Percentiles rank a stretch among this genome's conserved stretches.
These are phyloP conservation scores for Epicoccum sorghinum DNA, from an alignment of 2,329 filamentous ascomycete species.

Conservation along the genomic window DNA sequence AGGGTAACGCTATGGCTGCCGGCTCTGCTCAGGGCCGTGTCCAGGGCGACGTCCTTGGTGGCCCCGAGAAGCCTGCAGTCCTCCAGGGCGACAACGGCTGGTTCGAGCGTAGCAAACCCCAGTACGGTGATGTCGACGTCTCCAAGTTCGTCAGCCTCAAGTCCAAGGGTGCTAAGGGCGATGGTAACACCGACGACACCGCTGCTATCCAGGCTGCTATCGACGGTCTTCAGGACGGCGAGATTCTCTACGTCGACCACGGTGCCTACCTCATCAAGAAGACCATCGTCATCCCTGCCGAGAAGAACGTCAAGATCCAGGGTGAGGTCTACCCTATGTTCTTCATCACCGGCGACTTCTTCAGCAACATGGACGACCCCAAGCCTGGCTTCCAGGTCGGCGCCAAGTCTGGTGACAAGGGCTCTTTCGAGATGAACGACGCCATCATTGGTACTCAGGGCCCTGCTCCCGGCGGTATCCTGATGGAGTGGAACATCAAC, in stretches of 20 bases:
- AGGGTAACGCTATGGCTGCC: constrained; percentile 75
- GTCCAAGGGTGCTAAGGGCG: constrained; percentile 80
- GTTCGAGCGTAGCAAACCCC: constrained; percentile 85
- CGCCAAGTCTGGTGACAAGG: constrained; percentile 70
- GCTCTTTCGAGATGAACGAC: constrained; percentile 85
- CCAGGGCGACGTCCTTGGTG: constrained; percentile 59
- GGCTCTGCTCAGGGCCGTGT: constrained; percentile 53
- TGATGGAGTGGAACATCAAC: constrained; percentile 89
- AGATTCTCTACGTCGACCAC: constrained; percentile 69
- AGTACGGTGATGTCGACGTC: constrained; percentile 74
- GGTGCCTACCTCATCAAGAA: constrained; percentile 67
- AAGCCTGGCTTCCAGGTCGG: constrained; percentile 87
- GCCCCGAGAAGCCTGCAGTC: constrained; percentile 66
- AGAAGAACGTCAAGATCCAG: constrained; percentile 80
- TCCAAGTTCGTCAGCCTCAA: constrained; percentile 83
- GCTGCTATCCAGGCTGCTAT: constrained; percentile 80
- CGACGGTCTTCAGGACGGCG: constrained; percentile 66
- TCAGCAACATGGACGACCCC: constrained; percentile 76
- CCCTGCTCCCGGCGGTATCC: constrained; percentile 81
- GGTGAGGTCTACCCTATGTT: constrained; percentile 92
- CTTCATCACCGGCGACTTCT: constrained; percentile 77
- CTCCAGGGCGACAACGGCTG: constrained; percentile 73
- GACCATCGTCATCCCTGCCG: constrained; percentile 63
- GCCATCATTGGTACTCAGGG: constrained; percentile 85
- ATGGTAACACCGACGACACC: constrained; percentile 87